phyloP scores from a whole-genome alignment of 2,329 filamentous ascomycete species.

The Claviceps sp. region DNA sequence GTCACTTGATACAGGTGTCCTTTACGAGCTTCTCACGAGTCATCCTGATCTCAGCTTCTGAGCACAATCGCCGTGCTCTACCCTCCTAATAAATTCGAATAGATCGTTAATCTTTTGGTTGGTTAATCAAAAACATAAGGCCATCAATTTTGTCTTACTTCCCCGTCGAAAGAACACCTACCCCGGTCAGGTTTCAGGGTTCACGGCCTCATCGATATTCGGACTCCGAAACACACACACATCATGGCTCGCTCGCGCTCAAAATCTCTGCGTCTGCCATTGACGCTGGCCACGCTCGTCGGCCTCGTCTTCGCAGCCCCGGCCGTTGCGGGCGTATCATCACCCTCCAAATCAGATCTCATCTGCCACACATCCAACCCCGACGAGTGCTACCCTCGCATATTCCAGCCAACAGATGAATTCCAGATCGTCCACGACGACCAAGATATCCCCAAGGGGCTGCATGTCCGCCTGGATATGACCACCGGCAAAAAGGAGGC shows the following conservation, averaged over 20 bases:
- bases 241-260: slow-evolving; percentile 1
- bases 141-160: neutral
- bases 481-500: slow-evolving; percentile 51
- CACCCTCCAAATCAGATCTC: slow-evolving; percentile 34
- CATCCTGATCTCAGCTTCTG: too few species aligned
- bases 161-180: neutral
- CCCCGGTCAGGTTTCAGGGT: neutral
- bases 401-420: slow-evolving; percentile 50
- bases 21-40: too few species aligned
- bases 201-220: neutral
- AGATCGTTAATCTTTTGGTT: too few species aligned
- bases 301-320: slow-evolving; percentile 14
- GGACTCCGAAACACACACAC: neutral
- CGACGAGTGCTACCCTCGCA: slow-evolving; percentile 50
- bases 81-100: too few species aligned
- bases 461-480: slow-evolving; percentile 54
- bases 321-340: slow-evolving; percentile 13
- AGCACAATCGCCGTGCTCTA: too few species aligned
- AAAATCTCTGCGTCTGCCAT: neutral
- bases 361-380: slow-evolving; percentile 51
- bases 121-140: neutral
- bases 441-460: slow-evolving; percentile 50
- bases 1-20: too few species aligned
- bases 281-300: slow-evolving; percentile 14
- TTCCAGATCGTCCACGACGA: slow-evolving; percentile 51